These are phyloP conservation scores for Microstegium vimineum DNA, from an alignment of 176 grass and related monocot species.

Conservation along the genomic window DNA sequence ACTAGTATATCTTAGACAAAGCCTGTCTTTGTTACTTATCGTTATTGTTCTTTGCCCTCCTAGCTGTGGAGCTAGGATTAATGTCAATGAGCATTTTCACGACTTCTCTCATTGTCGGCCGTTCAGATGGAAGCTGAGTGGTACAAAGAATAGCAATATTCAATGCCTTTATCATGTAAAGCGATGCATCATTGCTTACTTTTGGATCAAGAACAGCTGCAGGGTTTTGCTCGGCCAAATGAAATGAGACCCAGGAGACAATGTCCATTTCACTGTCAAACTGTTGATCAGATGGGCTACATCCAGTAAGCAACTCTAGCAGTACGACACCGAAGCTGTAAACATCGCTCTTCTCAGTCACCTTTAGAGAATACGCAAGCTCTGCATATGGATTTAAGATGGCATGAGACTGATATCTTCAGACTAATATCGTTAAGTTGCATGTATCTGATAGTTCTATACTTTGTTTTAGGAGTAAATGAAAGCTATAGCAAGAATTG, in stretches of 20 bases:
- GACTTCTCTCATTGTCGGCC: slow-evolving; percentile 62
- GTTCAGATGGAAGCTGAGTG: slow-evolving; percentile 38
- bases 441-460: neutral
- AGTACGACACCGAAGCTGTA: slow-evolving; percentile 57
- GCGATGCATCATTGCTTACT: slow-evolving; percentile 30
- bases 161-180: slow-evolving; percentile 61
- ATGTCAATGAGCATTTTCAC: slow-evolving; percentile 71
- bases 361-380: slow-evolving; percentile 60
- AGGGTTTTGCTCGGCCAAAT: slow-evolving; percentile 33
- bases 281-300: slow-evolving; percentile 33
- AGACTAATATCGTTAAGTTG: neutral
- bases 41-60: slow-evolving; percentile 26
- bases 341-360: slow-evolving; percentile 51
- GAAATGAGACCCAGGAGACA: slow-evolving; percentile 41
- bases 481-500: neutral
- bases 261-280: slow-evolving; percentile 43
- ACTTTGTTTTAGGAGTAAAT: neutral
- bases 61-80: slow-evolving; percentile 13
- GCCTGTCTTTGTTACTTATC: neutral
- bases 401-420: slow-evolving; percentile 22
- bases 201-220: slow-evolving; percentile 46
- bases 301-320: slow-evolving; percentile 67
- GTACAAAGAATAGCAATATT: slow-evolving; percentile 57
- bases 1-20: slow-evolving; percentile 16
- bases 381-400: slow-evolving; percentile 42